phyloP scores from a whole-genome alignment of 2,329 filamentous ascomycete species.

The Calonectria montana region DNA sequence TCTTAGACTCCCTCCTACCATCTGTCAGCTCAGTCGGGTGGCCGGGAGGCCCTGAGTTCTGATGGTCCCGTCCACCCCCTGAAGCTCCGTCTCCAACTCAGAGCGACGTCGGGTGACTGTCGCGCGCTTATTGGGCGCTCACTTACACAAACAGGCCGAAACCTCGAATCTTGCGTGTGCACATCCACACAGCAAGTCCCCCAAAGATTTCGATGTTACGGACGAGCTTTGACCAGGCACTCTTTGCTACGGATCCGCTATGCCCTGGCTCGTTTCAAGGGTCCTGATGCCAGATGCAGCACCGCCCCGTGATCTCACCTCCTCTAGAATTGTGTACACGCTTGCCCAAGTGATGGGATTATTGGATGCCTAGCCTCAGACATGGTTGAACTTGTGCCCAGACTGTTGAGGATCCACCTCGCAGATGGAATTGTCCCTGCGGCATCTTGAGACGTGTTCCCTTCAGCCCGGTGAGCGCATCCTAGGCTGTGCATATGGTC shows the following conservation, averaged over 20 bases:
- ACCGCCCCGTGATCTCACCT: constrained; percentile 20
- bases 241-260: constrained; percentile 22
- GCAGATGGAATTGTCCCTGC: constrained; percentile 26
- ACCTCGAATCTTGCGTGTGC: not conserved
- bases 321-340: constrained; percentile 27
- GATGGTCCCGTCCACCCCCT: constrained; percentile 13
- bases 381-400: constrained; percentile 30
- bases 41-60: constrained; percentile 14
- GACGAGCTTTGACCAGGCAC: constrained; percentile 18
- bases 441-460: constrained; percentile 21
- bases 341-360: constrained; percentile 8
- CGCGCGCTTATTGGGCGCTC: not conserved
- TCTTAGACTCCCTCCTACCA: constrained; percentile 23
- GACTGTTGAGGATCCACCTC: constrained; percentile 38
- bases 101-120: not conserved
- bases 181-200: not conserved
- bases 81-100: constrained; percentile 10
- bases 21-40: constrained; percentile 25
- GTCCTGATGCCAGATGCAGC: constrained; percentile 28
- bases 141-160: constrained; percentile 14
- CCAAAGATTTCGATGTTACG: not conserved
- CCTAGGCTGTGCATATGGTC: constrained; percentile 3
- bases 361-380: constrained; percentile 31
- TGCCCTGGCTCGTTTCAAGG: constrained; percentile 28
- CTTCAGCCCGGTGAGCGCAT: constrained; percentile 28